These are phyloP conservation scores for Penicillium tannophilum DNA, from an alignment of 495 filamentous ascomycete genomes.

Conservation along the genomic window DNA sequence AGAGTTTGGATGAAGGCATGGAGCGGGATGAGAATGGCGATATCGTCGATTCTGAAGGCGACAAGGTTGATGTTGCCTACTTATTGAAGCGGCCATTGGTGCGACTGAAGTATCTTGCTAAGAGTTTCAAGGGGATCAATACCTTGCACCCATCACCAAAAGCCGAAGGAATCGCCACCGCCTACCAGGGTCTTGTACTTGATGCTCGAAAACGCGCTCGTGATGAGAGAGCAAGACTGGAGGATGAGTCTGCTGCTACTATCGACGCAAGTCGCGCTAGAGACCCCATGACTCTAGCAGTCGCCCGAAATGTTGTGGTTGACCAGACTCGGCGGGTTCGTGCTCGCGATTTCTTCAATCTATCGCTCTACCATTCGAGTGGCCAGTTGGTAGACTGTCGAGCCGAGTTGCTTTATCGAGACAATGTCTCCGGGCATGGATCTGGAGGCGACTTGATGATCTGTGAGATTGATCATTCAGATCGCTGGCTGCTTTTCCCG, in stretches of 20 bases:
- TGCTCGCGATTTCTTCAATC: constrained; percentile 84
- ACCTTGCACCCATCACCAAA: constrained; percentile 57
- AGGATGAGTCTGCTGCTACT: constrained; percentile 84
- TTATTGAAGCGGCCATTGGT: constrained; percentile 87
- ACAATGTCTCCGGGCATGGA: constrained; percentile 62
- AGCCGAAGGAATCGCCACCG: constrained; percentile 55
- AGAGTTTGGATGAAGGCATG: constrained; percentile 65
- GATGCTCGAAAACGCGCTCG: constrained; percentile 77
- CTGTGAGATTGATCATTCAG: constrained; percentile 75
- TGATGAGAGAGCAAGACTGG: constrained; percentile 82
- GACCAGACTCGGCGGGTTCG: constrained; percentile 74
- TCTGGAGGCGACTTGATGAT: constrained; percentile 81
- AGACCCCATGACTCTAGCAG: constrained; percentile 73
- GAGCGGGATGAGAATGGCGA: constrained; percentile 78
- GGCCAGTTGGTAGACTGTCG: constrained; percentile 87
- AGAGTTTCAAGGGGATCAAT: constrained; percentile 73
- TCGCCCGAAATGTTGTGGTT: constrained; percentile 68
- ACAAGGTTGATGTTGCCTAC: constrained; percentile 93
- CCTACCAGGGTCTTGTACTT: constrained; percentile 71
- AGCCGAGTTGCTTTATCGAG: constrained; percentile 84
- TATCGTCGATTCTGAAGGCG: constrained; percentile 74
- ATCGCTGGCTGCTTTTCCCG: constrained; percentile 88
- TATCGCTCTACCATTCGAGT: constrained; percentile 84
- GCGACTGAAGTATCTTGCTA: constrained; percentile 83
- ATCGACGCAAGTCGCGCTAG: constrained; percentile 79